phyloP scores from a whole-genome alignment of 2,329 filamentous ascomycete species.

The Neonectria sp. region DNA sequence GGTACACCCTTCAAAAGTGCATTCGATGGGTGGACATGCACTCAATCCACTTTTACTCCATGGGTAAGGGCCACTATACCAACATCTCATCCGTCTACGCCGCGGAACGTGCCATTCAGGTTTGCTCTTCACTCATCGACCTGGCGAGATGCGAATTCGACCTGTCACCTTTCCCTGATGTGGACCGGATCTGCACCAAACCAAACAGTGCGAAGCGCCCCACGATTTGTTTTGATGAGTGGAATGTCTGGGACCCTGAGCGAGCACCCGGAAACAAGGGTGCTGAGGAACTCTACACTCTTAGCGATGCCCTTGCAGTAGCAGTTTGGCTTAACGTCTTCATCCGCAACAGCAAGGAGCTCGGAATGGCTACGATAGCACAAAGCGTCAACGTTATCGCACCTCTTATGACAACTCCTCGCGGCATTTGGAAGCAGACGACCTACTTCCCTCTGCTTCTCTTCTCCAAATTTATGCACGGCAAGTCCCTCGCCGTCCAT shows the following conservation, averaged over 20 bases:
- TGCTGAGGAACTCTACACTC: slow-evolving; percentile 80
- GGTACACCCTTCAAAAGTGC: slow-evolving; percentile 58
- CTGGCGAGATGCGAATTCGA: slow-evolving; percentile 45
- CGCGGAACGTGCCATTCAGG: slow-evolving; percentile 81
- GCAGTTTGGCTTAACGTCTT: slow-evolving; percentile 82
- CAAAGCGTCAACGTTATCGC: slow-evolving; percentile 84
- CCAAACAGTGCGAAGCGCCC: slow-evolving; percentile 67
- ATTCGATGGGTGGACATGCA: slow-evolving; percentile 70
- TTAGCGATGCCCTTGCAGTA: slow-evolving; percentile 81
- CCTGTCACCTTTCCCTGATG: slow-evolving; percentile 30
- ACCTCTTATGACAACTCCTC: slow-evolving; percentile 77
- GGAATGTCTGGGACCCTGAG: slow-evolving; percentile 85
- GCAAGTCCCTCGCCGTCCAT: slow-evolving; percentile 76
- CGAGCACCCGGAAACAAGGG: slow-evolving; percentile 78
- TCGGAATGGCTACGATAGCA: slow-evolving; percentile 84
- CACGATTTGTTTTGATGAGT: slow-evolving; percentile 85
- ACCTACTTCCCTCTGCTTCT: slow-evolving; percentile 82
- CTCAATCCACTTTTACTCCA: slow-evolving; percentile 68
- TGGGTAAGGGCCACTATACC: slow-evolving; percentile 82
- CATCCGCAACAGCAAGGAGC: slow-evolving; percentile 75
- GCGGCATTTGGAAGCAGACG: slow-evolving; percentile 77
- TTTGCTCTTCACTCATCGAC: slow-evolving; percentile 77
- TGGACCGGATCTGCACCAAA: slow-evolving; percentile 77
- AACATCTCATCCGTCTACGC: slow-evolving; percentile 79
- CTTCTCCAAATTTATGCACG: slow-evolving; percentile 72